These are phyloP conservation scores for Fusarium redolens DNA, from an alignment of 2,329 filamentous ascomycete species.

Conservation along the genomic window DNA sequence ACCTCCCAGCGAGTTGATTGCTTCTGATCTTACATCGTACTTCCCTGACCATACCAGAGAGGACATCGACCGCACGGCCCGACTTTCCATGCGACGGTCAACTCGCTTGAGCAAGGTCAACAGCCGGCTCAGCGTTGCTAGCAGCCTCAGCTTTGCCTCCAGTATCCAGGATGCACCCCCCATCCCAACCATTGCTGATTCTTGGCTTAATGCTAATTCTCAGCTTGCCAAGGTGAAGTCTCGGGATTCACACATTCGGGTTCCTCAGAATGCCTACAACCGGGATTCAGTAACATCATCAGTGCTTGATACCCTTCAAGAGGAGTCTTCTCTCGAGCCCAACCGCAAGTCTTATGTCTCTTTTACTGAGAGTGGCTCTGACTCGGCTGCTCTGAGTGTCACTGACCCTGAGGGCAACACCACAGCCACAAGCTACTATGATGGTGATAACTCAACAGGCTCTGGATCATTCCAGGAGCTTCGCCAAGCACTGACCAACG, in stretches of 20 bases:
- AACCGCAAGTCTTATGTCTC: constrained; percentile 98
- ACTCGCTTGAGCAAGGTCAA: constrained; percentile 92
- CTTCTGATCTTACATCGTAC: constrained; percentile 94
- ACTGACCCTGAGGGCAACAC: constrained; percentile 81
- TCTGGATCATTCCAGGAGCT: constrained; percentile 84
- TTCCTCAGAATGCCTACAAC: constrained; percentile 60
- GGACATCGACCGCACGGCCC: constrained; percentile 94
- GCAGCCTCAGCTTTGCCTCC: constrained; percentile 91
- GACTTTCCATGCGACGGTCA: constrained; percentile 90
- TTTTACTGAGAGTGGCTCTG: constrained; percentile 79
- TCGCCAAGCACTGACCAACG: constrained; percentile 85
- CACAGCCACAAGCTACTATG: constrained; percentile 82
- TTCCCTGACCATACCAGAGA: constrained; percentile 95
- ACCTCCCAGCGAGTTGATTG: constrained; percentile 96
- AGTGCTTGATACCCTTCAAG: constrained; percentile 87
- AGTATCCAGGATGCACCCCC: constrained; percentile 93
- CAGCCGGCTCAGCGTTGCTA: constrained; percentile 91
- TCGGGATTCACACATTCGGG: constrained; percentile 62
- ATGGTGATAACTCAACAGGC: constrained; percentile 79
- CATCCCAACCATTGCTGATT: constrained; percentile 94
- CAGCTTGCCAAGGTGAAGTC: constrained; percentile 54
- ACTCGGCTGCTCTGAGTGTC: constrained; percentile 75
- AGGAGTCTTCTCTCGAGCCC: constrained; percentile 87
- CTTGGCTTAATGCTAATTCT: constrained; percentile 75
- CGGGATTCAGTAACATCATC: constrained; percentile 91